A percentile compares a stretch with the other conserved stretches of the same genome.
phyloP scores from a whole-genome alignment of 495 filamentous ascomycete species.

The Trichoderma asperelloides region DNA sequence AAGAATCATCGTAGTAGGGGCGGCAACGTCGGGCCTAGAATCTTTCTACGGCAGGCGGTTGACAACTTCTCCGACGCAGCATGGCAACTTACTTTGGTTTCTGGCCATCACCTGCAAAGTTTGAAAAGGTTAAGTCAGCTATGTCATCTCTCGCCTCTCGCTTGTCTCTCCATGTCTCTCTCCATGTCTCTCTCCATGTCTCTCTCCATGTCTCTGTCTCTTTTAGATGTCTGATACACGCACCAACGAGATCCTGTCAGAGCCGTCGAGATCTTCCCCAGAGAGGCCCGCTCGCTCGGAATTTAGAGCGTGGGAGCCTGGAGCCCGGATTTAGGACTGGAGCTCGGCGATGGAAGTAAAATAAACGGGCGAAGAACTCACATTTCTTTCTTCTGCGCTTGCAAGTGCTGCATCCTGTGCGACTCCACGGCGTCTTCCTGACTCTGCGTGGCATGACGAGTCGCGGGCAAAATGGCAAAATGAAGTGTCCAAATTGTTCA shows the following conservation, averaged over 20 bases:
- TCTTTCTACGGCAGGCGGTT: background rate
- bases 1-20: background rate
- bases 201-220: background rate
- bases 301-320: too few relatives aligned
- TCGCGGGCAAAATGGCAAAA: background rate
- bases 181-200: too few relatives aligned
- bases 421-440: slow-evolving; percentile 5
- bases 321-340: too few relatives aligned
- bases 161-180: background rate
- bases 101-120: slow-evolving; percentile 4
- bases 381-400: slow-evolving; percentile 2
- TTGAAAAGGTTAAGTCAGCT: background rate
- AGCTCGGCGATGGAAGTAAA: too few relatives aligned
- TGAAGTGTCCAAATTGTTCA: background rate
- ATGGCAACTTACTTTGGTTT: background rate
- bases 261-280: too few relatives aligned
- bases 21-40: too few relatives aligned
- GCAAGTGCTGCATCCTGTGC: slow-evolving; percentile 3
- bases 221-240: background rate
- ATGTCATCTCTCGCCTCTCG: background rate
- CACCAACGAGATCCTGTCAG: background rate
- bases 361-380: background rate
- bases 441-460: background rate
- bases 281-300: background rate
- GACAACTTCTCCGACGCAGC: background rate